These are phyloP conservation scores for Fusarium sp. DNA, from an alignment of 2,329 filamentous ascomycete species.

Conservation along the genomic window DNA sequence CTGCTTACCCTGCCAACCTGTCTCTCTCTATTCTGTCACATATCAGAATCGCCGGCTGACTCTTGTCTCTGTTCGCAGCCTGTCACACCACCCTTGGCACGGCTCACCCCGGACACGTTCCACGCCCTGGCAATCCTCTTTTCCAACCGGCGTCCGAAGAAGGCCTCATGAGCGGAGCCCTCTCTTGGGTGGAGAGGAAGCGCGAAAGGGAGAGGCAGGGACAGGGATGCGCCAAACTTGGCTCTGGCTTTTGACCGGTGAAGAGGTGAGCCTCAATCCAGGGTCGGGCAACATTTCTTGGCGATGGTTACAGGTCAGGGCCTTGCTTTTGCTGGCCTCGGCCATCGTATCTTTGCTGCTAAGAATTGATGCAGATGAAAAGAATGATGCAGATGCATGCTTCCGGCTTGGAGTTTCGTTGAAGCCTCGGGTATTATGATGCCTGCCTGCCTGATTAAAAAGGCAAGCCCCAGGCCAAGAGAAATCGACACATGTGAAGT, in stretches of 20 bases:
- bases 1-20: background rate
- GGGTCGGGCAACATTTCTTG: slow-evolving; percentile 9
- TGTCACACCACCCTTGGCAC: slow-evolving; percentile 10
- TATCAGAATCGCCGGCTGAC: slow-evolving; percentile 22
- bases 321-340: background rate
- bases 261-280: slow-evolving; percentile 29
- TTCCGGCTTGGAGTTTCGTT: background rate
- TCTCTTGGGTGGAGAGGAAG: background rate
- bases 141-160: slow-evolving; percentile 31
- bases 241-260: slow-evolving; percentile 26
- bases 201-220: background rate
- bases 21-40: slow-evolving; percentile 16
- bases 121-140: background rate
- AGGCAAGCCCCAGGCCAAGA: slow-evolving; percentile 6
- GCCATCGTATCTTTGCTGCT: background rate
- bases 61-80: slow-evolving; percentile 1
- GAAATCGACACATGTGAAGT: slow-evolving; percentile 4
- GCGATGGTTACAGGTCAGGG: background rate
- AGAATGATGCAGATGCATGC: background rate
- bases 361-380: background rate
- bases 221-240: slow-evolving; percentile 7
- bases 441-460: background rate
- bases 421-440: background rate
- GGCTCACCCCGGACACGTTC: background rate
- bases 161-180: slow-evolving; percentile 35